phyloP scores from a whole-genome alignment of 306 rosid genomes.

The Prinsepia uniflora region DNA sequence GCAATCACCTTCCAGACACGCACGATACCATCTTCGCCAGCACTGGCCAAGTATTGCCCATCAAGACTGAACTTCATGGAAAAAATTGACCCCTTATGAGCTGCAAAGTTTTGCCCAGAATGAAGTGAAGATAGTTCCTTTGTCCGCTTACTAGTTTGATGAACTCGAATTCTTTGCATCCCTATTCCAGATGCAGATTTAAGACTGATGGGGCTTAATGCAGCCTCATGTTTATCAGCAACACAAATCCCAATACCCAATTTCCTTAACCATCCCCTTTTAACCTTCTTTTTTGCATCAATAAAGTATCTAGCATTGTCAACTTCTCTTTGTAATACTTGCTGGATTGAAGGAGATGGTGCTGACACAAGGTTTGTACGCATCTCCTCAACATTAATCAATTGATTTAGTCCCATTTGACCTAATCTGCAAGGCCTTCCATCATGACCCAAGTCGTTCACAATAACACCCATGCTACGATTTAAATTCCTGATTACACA shows the following conservation, averaged over 20 bases:
- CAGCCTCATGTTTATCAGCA: slow-evolving; percentile 33
- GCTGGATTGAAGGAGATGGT: slow-evolving; percentile 44
- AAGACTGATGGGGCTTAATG: slow-evolving; percentile 25
- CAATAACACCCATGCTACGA: slow-evolving; percentile 44
- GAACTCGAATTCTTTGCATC: slow-evolving; percentile 56
- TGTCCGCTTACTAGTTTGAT: slow-evolving; percentile 44
- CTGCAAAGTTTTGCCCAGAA: slow-evolving; percentile 60
- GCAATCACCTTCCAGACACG: slow-evolving; percentile 77
- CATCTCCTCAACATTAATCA: slow-evolving; percentile 41
- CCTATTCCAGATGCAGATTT: slow-evolving; percentile 28
- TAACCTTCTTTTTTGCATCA: slow-evolving; percentile 36
- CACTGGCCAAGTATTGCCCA: slow-evolving; percentile 76
- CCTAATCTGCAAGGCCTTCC: slow-evolving; percentile 39
- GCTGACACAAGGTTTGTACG: slow-evolving; percentile 30
- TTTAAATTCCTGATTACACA: slow-evolving; percentile 51
- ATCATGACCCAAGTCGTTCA: slow-evolving; percentile 43
- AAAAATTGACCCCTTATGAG: slow-evolving; percentile 72
- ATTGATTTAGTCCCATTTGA: slow-evolving; percentile 42
- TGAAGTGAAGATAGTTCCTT: slow-evolving; percentile 76
- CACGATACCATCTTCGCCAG: slow-evolving; percentile 74
- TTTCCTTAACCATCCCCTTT: slow-evolving; percentile 57
- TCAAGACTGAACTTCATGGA: slow-evolving; percentile 83
- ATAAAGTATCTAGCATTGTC: slow-evolving; percentile 34
- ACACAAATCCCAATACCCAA: slow-evolving; percentile 53
- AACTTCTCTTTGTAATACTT: slow-evolving; percentile 42